Base-by-base conservation (phyloP, 352 stramenopile genomes). In the Elongisporangium prolatum region DNA sequence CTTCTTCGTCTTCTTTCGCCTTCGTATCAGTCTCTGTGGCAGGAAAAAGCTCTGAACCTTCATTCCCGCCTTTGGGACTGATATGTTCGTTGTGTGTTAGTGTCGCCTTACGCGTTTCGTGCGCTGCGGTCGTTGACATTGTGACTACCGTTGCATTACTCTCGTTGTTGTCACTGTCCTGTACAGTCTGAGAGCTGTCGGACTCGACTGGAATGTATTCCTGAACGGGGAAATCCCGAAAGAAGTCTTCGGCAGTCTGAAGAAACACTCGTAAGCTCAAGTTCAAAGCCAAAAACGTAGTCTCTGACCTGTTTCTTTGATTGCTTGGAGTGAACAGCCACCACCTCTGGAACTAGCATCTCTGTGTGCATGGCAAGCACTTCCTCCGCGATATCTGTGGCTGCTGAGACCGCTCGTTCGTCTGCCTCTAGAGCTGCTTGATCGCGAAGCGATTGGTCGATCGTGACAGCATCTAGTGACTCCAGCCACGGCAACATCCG, bases 151-250 rank as follows among this genome's bases (percentile, higher is more conserved):
- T 34, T 21, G 24, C 3, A 20, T 56, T 38, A 21, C 54, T n/a
- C 2, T 54, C 21, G 10, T 47, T 53, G 21, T 52, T 57, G 17
- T 13, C 10, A 21, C 37, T 44, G 6, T 62, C 48, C 5, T 8
- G 16, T n/a, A n/a, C 18, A 6, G 48, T n/a, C 16, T 7, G 4
- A 2, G 3, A 52, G 8, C 10, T 47, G 16, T 52, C 51, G 6
- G 4, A 55, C 2, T 60, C 37, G 1, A 78, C 48, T 28, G 75
- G 72, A 37, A 92, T 91, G 52, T 86, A 92, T 14, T 88, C 77
- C 48, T 93, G 83, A 2, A 91, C 66, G 0, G 83, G 83, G 22
- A 89, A 93, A 9, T 74, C 71, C 10, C 76, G 70, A 75, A 88
- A 75, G 50, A 87, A 84, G 1, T 84, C 77, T 51, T 88, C 74